Conservation (phyloP, 2,329 filamentous ascomycete genomes). For the Didymella lethalis region DNA sequence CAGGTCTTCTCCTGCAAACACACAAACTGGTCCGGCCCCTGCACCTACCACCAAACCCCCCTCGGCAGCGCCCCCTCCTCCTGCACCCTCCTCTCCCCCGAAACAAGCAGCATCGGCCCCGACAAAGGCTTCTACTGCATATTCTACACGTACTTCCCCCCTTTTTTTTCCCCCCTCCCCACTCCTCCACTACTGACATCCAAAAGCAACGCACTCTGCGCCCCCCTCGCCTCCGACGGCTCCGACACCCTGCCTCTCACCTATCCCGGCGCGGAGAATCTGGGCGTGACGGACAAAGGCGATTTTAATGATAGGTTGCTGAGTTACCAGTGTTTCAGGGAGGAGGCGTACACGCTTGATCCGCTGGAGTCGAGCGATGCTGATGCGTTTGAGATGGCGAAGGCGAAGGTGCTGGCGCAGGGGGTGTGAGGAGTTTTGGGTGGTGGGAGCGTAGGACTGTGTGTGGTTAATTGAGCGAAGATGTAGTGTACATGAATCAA, state of each 20-base stretch:
- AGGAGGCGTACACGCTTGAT: not conserved
- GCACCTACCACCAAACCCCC: conserved; percentile 21
- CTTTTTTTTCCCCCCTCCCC: not conserved
- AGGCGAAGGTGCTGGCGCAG: not conserved
- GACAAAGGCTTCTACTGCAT: conserved; percentile 35
- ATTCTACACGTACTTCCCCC: conserved; percentile 39
- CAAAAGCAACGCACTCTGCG: conserved; percentile 30
- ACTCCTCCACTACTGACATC: not conserved
- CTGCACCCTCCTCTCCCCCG: conserved; percentile 32
- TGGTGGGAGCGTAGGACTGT: too few species aligned
- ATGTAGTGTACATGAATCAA: too few species aligned
- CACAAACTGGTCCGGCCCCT: conserved; percentile 33
- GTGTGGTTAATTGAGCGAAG: too few species aligned
- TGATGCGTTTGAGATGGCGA: not conserved
- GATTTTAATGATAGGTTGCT: conserved; percentile 31
- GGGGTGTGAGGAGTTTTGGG: too few species aligned
- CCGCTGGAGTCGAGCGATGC: not conserved
- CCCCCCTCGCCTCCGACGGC: conserved; percentile 17
- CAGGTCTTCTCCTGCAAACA: conserved; percentile 42
- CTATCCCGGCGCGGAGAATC: conserved; percentile 28
- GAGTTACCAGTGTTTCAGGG: not conserved
- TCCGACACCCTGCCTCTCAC: conserved; percentile 20
- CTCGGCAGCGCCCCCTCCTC: conserved; percentile 25
- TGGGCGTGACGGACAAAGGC: conserved; percentile 26
- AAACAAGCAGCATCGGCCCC: conserved; percentile 31